phyloP scores from a whole-genome alignment of 805 yeast species.

The Candida coquimbonensis region DNA sequence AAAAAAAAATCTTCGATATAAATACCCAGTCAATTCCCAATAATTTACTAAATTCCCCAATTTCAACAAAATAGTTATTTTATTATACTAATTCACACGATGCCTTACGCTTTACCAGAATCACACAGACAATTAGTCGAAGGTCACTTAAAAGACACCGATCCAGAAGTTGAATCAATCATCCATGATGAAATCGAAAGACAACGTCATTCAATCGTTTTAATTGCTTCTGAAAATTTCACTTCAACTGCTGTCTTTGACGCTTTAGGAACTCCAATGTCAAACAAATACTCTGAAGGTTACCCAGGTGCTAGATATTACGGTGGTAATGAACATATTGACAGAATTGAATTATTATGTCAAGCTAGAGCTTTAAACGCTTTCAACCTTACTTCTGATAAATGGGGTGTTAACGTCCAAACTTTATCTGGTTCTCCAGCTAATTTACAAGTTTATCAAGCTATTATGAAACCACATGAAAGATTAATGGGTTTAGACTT shows the following conservation, averaged over 20 bases:
- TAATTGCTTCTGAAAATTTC: slow-evolving; percentile 94
- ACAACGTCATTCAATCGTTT: slow-evolving; percentile 85
- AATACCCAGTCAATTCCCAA: not conserved
- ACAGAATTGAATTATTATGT: slow-evolving; percentile 82
- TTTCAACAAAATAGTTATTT: not conserved
- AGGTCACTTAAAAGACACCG: slow-evolving; percentile 51
- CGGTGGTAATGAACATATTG: slow-evolving; percentile 96
- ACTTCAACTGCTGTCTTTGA: slow-evolving; percentile 94
- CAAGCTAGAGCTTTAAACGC: slow-evolving; percentile 88
- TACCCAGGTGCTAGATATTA: slow-evolving; percentile 97
- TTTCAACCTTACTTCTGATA: slow-evolving; percentile 62
- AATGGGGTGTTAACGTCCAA: slow-evolving; percentile 98
- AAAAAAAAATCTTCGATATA: not conserved
- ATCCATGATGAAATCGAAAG: slow-evolving; percentile 71
- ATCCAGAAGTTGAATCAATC: slow-evolving; percentile 80
- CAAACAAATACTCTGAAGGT: slow-evolving; percentile 96
- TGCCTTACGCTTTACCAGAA: slow-evolving; percentile 61
- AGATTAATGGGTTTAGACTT: slow-evolving; percentile 95
- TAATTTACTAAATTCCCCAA: not conserved
- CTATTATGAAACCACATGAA: slow-evolving; percentile 82
- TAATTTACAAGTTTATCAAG: slow-evolving; percentile 85
- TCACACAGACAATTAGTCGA: slow-evolving; percentile 61
- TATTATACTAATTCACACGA: slow-evolving; percentile 8
- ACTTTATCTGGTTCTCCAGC: slow-evolving; percentile 96
- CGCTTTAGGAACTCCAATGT: slow-evolving; percentile 92